phyloP scores from a whole-genome alignment of 2,329 filamentous ascomycete genomes.

The Penicillium polonicum region DNA sequence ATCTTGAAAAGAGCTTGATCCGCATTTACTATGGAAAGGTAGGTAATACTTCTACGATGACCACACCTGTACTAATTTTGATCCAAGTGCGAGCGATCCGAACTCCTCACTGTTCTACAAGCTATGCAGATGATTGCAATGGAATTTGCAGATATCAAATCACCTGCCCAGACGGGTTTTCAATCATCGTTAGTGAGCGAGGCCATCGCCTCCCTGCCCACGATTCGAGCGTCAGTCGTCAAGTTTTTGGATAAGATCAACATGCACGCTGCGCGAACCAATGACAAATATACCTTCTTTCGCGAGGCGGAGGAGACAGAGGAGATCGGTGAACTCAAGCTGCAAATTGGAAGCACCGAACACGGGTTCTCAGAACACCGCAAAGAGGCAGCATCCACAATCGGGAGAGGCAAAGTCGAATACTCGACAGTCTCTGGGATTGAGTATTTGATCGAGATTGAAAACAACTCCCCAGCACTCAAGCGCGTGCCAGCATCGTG shows the following conservation, averaged over 20 bases:
- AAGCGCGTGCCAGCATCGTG: constrained; percentile 91
- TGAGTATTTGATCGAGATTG: constrained; percentile 90
- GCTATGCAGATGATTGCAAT: constrained; percentile 77
- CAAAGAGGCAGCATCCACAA: constrained; percentile 64
- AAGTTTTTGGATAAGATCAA: constrained; percentile 83
- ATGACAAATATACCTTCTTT: constrained; percentile 96
- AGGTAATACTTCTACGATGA: not conserved
- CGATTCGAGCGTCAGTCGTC: constrained; percentile 70
- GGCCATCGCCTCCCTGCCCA: constrained; percentile 72
- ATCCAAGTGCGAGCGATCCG: constrained; percentile 71
- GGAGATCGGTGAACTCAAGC: constrained; percentile 81
- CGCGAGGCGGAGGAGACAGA: constrained; percentile 84
- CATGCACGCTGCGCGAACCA: constrained; percentile 71
- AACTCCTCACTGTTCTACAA: constrained; percentile 81
- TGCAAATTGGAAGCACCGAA: constrained; percentile 88
- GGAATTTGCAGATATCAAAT: constrained; percentile 69
- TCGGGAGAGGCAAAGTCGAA: constrained; percentile 70
- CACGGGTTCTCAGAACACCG: constrained; percentile 81
- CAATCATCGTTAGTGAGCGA: constrained; percentile 65
- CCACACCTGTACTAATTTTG: constrained; percentile 17
- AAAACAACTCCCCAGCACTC: constrained; percentile 67
- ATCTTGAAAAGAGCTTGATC: constrained; percentile 90
- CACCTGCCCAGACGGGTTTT: constrained; percentile 69
- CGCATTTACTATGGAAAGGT: constrained; percentile 93
- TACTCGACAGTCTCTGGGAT: constrained; percentile 87